A percentile compares a stretch with the other conserved stretches of the same genome.
These are phyloP conservation scores for Medicago arabica DNA, from an alignment of 306 rosid species.

Conservation along the genomic window DNA sequence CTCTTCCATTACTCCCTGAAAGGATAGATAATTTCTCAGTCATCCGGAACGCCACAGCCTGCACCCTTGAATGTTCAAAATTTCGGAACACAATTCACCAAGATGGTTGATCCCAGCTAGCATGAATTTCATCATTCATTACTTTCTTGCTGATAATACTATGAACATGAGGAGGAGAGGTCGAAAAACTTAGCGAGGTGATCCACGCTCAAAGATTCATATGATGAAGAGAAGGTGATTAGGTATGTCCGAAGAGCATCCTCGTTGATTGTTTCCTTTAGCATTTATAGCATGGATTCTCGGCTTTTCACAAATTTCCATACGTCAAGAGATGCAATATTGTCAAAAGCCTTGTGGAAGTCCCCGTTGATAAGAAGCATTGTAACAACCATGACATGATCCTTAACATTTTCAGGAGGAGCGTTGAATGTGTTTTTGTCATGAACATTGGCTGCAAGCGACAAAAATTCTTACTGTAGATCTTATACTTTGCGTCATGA, in stretches of 20 bases:
- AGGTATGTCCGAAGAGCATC: slow-evolving; percentile 94
- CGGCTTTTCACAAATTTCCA: slow-evolving; percentile 85
- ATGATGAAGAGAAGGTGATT: slow-evolving; percentile 81
- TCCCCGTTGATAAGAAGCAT: slow-evolving; percentile 82
- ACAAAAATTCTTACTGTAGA: slow-evolving; percentile 79
- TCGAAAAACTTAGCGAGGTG: slow-evolving; percentile 79
- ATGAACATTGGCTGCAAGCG: slow-evolving; percentile 77
- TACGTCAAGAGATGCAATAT: slow-evolving; percentile 74
- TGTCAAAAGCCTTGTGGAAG: slow-evolving; percentile 67
- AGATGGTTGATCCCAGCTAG: too few species aligned
- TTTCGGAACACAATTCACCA: too few species aligned
- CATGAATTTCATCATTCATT: too few species aligned
- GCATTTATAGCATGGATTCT: slow-evolving; percentile 68
- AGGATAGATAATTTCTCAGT: too few species aligned
- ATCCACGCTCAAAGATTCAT: slow-evolving; percentile 72
- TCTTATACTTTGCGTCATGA: slow-evolving; percentile 76
- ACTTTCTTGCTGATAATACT: too few species aligned
- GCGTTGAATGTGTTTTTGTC: slow-evolving; percentile 83
- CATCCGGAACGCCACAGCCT: too few species aligned
- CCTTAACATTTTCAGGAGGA: slow-evolving; percentile 94
- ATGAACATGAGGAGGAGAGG: too few species aligned
- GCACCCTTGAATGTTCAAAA: too few species aligned
- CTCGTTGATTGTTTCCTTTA: slow-evolving; percentile 83
- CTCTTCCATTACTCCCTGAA: too few species aligned
- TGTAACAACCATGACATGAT: slow-evolving; percentile 92